Percentiles rank a stretch among this genome's conserved stretches.
Evolutionary conservation across 371 early-diverging fungal genomes (phyloP).

Genomic region (Actinomortierella wolfii): DNA sequence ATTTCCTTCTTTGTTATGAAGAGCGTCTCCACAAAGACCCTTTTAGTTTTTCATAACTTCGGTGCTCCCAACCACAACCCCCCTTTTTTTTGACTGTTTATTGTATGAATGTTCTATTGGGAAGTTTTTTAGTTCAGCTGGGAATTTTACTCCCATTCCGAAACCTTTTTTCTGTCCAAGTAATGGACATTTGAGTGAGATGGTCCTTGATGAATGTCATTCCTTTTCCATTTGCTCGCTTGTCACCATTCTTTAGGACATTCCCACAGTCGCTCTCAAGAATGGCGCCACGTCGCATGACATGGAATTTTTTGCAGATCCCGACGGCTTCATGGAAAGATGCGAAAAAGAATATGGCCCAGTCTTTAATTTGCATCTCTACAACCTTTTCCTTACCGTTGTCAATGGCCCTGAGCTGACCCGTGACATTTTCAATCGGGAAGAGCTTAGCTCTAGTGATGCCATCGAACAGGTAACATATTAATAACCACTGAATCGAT

Average conservation of each 20-base stretch:
- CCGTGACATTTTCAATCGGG: conserved; percentile 29
- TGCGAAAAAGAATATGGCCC: conserved; percentile 23
- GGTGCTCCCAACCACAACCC: too few species aligned
- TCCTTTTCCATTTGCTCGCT: not conserved
- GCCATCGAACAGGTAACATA: conserved; percentile 9
- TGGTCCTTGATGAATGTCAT: not conserved
- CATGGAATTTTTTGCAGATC: conserved; percentile 10
- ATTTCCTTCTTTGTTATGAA: too few species aligned
- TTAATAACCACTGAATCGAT: too few species aligned
- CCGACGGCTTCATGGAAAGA: conserved; percentile 10
- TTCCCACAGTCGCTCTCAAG: conserved; percentile 21
- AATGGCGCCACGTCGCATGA: conserved; percentile 28
- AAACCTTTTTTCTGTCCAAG: too few species aligned
- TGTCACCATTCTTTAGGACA: conserved; percentile 6
- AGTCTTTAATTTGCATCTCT: conserved; percentile 11
- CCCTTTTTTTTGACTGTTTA: too few species aligned
- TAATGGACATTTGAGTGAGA: too few species aligned
- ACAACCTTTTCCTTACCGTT: conserved; percentile 10
- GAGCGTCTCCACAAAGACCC: too few species aligned
- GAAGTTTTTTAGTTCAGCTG: too few species aligned
- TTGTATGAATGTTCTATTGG: too few species aligned
- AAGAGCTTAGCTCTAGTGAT: conserved; percentile 9
- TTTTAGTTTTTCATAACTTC: too few species aligned
- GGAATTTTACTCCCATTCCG: too few species aligned
- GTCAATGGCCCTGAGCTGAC: conserved; percentile 18